Conservation (phyloP, 139 green algal genomes). For the Volvox reticuliferus region DNA sequence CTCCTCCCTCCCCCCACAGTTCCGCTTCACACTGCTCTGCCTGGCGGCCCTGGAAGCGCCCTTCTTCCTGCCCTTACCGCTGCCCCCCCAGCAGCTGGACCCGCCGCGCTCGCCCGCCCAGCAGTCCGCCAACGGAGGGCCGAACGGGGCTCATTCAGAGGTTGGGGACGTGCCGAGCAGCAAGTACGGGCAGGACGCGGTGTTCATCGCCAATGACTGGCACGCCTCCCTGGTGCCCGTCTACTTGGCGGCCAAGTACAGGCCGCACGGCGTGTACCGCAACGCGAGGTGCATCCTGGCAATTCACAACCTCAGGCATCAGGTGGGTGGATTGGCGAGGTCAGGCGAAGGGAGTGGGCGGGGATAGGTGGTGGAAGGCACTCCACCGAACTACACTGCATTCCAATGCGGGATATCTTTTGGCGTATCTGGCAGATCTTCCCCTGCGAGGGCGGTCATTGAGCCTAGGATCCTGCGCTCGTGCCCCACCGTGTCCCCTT, state of each 20-base stretch:
- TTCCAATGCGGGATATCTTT: too few species aligned
- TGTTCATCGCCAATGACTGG: conserved; percentile 77
- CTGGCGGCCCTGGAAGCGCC: conserved; percentile 83
- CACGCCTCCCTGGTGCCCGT: conserved; percentile 85
- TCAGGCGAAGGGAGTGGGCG: neutral
- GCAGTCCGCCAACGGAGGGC: too few species aligned
- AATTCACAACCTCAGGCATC: conserved; percentile 92
- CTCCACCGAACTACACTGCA: too few species aligned
- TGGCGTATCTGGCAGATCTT: too few species aligned
- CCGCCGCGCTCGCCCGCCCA: neutral
- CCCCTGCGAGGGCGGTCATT: too few species aligned
- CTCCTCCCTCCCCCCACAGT: conserved; percentile 55
- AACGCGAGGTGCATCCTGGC: conserved; percentile 80
- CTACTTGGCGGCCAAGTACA: conserved; percentile 89
- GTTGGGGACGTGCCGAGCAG: neutral
- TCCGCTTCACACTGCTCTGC: conserved; percentile 82
- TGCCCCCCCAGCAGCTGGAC: conserved; percentile 47
- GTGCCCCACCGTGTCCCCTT: neutral
- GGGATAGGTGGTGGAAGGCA: neutral
- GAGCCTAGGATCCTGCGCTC: neutral
- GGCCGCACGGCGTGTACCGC: conserved; percentile 82
- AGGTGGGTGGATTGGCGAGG: conserved; percentile 65
- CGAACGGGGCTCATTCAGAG: neutral
- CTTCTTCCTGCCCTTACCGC: conserved; percentile 67
- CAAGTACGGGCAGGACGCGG: conserved; percentile 69